Evolutionary conservation across 441 rosid genomes (phyloP).

Genomic region (Breynia disticha): DNA sequence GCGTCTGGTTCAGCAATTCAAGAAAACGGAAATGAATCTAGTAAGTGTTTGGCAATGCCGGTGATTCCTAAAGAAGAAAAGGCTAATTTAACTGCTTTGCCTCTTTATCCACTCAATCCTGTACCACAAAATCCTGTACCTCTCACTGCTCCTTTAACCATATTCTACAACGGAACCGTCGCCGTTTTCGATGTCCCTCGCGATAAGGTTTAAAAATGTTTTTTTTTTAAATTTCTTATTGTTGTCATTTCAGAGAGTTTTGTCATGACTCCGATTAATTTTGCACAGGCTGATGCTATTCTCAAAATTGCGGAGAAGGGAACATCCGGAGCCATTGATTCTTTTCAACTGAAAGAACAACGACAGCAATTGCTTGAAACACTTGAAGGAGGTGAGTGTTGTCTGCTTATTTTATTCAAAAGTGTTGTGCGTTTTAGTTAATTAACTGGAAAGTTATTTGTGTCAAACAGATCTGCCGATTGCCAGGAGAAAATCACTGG

Average conservation of each 20-base stretch:
- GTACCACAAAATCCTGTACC: constrained; percentile 15
- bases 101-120: constrained; percentile 23
- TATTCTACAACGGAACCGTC: constrained; percentile 81
- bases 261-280: background rate
- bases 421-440: background rate
- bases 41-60: constrained; percentile 31
- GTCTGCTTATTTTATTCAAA: background rate
- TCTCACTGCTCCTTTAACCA: constrained; percentile 54
- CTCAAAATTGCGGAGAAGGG: constrained; percentile 54
- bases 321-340: constrained; percentile 15
- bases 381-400: constrained; percentile 50
- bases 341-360: constrained; percentile 17
- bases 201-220: constrained; percentile 32
- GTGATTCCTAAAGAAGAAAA: constrained; percentile 38
- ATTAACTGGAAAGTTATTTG: background rate
- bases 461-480: constrained; percentile 53
- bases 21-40: constrained; percentile 11
- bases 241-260: background rate
- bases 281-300: constrained; percentile 53
- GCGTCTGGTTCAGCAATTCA: constrained; percentile 26
- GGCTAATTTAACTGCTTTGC: constrained; percentile 21
- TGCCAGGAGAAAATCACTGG: constrained; percentile 55
- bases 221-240: background rate
- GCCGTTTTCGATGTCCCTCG: constrained; percentile 51
- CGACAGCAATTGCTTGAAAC: constrained; percentile 34